Percentiles rank a stretch among this genome's conserved stretches.
phyloP scores from a whole-genome alignment of 176 grass and related monocot species.

The Avena atlantica region DNA sequence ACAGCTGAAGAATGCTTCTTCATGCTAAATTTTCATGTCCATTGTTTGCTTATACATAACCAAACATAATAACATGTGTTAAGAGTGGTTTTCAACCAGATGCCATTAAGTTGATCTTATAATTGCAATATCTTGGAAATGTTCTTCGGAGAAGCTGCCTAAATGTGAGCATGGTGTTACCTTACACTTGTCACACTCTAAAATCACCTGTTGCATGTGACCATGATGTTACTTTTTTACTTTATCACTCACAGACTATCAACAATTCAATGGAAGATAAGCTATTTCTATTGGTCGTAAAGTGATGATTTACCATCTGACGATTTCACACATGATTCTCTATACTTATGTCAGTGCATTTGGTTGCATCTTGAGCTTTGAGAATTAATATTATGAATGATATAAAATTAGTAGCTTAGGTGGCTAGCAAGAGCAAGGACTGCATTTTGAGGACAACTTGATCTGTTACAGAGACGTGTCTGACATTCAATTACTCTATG shows the following conservation, averaged over 20 bases:
- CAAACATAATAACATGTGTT: not conserved
- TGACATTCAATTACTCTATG: not conserved
- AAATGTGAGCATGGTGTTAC: not conserved
- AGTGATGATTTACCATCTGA: not conserved
- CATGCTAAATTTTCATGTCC: not conserved
- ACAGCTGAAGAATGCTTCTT: not conserved
- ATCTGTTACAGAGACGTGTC: not conserved
- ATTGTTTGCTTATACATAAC: slow-evolving; percentile 4
- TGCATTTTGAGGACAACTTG: slow-evolving; percentile 16
- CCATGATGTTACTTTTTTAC: not conserved
- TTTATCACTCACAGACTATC: not conserved
- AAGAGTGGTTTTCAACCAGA: not conserved
- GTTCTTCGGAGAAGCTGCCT: not conserved
- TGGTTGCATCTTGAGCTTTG: not conserved
- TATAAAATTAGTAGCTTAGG: slow-evolving; percentile 22
- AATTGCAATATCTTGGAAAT: not conserved
- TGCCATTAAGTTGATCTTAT: slow-evolving; percentile 16
- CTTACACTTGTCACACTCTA: not conserved
- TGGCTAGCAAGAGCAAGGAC: not conserved
- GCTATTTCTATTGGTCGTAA: not conserved
- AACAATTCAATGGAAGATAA: not conserved
- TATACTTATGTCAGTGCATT: not conserved
- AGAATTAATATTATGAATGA: not conserved
- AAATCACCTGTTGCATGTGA: slow-evolving; percentile 6
- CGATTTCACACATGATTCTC: not conserved